Evolutionary conservation across 2,329 filamentous ascomycete species (phyloP), one percentile per base, ranked within the genome.

Genomic region (Stachybotrys echinatus): DNA sequence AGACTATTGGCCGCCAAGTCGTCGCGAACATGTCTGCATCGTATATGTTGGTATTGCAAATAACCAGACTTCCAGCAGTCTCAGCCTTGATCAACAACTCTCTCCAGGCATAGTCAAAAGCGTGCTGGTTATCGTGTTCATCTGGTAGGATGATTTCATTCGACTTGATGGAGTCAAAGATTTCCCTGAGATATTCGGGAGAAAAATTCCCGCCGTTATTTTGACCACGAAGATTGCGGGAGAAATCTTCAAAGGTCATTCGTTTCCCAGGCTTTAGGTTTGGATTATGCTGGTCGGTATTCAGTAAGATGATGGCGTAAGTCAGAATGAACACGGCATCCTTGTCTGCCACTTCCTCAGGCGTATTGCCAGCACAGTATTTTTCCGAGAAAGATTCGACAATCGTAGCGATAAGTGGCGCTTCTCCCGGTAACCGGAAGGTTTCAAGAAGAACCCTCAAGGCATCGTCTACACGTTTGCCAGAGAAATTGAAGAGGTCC

Each of bases 21-120:
- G 91, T 88, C 50, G 88, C 85, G 66, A 99, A 99, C 89, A 99
- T 96, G 64, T 99, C 92, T 4, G 92, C 89, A 67, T 99, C 95
- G 67, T 90, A 99, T 38, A 95, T 84, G 63, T 96, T 97, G 5
- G 92, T 96, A 57, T 95, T 81, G 65, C 91, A 95, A 23, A 92
- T 75, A 31, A 87, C 73, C 42, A 97, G 75, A 47, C 85, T 80
- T 2, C 87, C 85, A 1, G 89, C 83, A 6, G 83, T 82, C 56
- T 88, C 84, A 0, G 91, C 87, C 71, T 97, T 97, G 55, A 91
- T 72, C 39, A 97, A 73, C 12, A 99, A 74, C 67, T 99, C 94
- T 65, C 92, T 92, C 94, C 94, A 99, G 2, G 94, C 92, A 68
- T 95, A 94, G 65, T 97, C 92, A 63, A 97, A 97, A 1, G 91